Evolutionary conservation across 768 basidiomycete species (phyloP), one percentile per base, ranked within the genome.

Genomic region (Stropharia rugosoannulata): DNA sequence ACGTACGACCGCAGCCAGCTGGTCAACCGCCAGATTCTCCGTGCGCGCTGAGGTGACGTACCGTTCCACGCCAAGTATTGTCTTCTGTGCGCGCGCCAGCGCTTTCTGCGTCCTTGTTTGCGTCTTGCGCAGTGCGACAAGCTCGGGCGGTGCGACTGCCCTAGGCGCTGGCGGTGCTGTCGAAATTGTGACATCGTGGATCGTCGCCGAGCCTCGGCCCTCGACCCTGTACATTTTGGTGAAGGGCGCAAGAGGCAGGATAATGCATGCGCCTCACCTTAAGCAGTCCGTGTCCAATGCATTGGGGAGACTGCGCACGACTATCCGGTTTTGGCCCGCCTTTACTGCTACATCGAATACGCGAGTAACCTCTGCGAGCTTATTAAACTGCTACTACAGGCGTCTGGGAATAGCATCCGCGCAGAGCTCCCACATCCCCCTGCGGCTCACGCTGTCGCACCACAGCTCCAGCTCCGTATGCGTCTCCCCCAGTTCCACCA

Each of bases 111-210:
- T 60, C 15, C 56, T 61, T 6, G 66, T 64, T 45, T 70, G 64
- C 43, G 66, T 68, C 0, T 46, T 16, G 18, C 61, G 15, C 1
- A 79, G 68, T 0, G 49, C 67, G 1, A 54, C 39, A 10, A 76
- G 63, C 3, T 53, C 58, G 0, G 68, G 61, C 0, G 74, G 74
- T 1, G 70, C 64, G 7, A 55, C 65, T 1, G 61, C 60, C 8
- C 41, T 13, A 4, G 64, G 45, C 2, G 66, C 58, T 13, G 47
- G 57, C 10, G 66, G 54, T 13, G 60, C 52, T 1, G 39, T 49
- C 2, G 72, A 71, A 35, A 77, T 56, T 13, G 72, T 69, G 1
- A 80, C 77, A 55, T 79, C 78, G 45, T 80, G 76, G 41, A 80
- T 80, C 0, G 74, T 78, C 5, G 76, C 78, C 39, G 65, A 59